These are phyloP conservation scores for Endothia cerciana DNA, from an alignment of 2,329 filamentous ascomycete species.

Conservation along the genomic window DNA sequence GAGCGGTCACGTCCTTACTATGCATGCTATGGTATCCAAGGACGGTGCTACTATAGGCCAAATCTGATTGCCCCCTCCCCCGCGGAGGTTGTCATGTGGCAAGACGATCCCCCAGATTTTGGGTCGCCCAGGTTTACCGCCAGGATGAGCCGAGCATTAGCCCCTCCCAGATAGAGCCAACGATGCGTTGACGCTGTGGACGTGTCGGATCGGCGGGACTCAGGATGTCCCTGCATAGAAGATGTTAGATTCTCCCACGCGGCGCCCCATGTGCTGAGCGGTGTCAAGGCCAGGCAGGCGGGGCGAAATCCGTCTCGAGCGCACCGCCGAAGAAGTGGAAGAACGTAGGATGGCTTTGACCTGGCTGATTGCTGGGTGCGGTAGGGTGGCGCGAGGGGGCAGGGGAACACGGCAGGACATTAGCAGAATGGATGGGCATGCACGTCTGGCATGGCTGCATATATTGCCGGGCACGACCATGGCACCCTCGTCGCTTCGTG, in stretches of 20 bases:
- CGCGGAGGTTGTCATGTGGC: background rate
- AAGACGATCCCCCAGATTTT: background rate
- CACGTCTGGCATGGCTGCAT: constrained; percentile 11
- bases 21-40: too few species aligned
- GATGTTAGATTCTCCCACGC: background rate
- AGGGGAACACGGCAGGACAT: background rate
- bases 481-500: background rate
- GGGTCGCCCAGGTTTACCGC: constrained; percentile 9
- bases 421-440: constrained; percentile 7
- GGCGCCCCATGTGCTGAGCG: too few species aligned
- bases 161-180: background rate
- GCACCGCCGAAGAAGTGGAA: too few species aligned
- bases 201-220: background rate
- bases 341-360: background rate
- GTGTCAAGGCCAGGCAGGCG: too few species aligned
- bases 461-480: constrained; percentile 3
- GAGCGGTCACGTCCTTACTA: background rate
- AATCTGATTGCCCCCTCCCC: background rate
- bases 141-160: background rate
- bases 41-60: too few species aligned
- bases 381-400: constrained; percentile 1
- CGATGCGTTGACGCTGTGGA: background rate
- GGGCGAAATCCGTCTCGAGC: too few species aligned
- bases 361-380: background rate
- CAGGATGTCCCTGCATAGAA: too few species aligned